These are phyloP conservation scores for Ceratocystis eucalypticola DNA, from an alignment of 2,329 filamentous ascomycete species.

Conservation along the genomic window DNA sequence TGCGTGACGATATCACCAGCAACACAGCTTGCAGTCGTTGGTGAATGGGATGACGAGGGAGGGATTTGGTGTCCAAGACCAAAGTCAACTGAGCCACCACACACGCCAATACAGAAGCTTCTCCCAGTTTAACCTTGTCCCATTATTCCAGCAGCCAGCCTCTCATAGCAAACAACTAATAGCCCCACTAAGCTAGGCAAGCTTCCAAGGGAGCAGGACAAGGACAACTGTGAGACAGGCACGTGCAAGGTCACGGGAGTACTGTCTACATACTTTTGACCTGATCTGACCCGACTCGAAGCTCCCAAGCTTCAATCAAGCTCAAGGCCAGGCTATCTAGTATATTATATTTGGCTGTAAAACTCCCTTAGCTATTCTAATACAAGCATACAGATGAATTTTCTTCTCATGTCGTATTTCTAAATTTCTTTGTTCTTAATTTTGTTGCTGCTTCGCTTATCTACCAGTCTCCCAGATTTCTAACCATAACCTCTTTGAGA, in stretches of 20 bases:
- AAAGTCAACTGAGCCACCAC: conserved; percentile 12
- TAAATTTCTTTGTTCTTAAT: no score
- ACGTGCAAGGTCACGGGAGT: conserved; percentile 14
- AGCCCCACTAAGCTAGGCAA: conserved; percentile 18
- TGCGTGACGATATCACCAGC: not conserved
- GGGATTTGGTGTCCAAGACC: conserved; percentile 9
- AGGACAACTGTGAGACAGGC: not conserved
- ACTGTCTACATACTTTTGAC: conserved; percentile 6
- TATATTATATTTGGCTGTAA: no score
- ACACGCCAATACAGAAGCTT: conserved; percentile 4
- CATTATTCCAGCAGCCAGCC: conserved; percentile 11
- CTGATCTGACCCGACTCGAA: not conserved
- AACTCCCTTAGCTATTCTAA: no score
- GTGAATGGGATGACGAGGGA: conserved; percentile 17
- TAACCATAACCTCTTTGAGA: no score
- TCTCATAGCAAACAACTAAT: conserved; percentile 1
- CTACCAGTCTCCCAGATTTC: no score
- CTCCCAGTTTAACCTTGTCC: conserved; percentile 2
- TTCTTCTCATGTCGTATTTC: no score
- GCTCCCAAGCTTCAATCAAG: no score
- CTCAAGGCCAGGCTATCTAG: no score
- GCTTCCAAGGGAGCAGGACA: conserved; percentile 3
- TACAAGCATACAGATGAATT: no score
- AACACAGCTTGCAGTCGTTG: conserved; percentile 6
- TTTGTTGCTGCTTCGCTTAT: no score